Evolutionary conservation across 2,329 filamentous ascomycete genomes (phyloP), one percentile per base, ranked within the genome.

Genomic region (Aquanectria penicillioides): DNA sequence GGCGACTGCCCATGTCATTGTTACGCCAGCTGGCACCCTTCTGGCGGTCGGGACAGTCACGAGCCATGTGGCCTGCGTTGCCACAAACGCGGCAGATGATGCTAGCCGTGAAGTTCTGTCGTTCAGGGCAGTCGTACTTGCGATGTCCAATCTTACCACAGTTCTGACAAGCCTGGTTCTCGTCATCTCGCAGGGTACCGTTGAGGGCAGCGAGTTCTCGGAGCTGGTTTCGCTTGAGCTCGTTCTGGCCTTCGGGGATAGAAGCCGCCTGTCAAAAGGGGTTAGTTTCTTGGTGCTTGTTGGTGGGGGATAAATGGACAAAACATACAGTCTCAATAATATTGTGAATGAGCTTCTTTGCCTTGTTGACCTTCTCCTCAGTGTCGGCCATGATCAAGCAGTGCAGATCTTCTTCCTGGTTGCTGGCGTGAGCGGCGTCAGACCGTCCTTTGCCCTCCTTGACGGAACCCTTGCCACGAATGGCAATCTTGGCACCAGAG

Each of bases 331-430:
- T 99, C 80, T 99, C 95, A 74, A 99, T 98, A 73, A 99, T 91
- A 68, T 98, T 97, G 80, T 99, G 94, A 64, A 99, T 97, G 62
- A 98, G 81, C 80, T 97, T 93, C 84, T 98, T 99, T 67, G 95
- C 95, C 80, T 98, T 99, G 83, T 97, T 97, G 75, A 99, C 94
- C 82, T 99, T 99, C 64, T 99, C 95, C 81, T 99, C 96, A 31
- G 94, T 98, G 74, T 99, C 95, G 73, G 95, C 95, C 95, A 99
- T 99, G 81, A 99, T 98, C 75, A 99, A 83, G 80, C 95, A 99
- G 80, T 99, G 95, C 57, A 99, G 85, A 77, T 99, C 95, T 81
- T 99, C 95, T 83, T 99, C 95, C 86, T 99, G 95, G 84, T 99
- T 99, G 86, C 95, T 98, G 78, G 94, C 93, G 80, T 99, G 95